Percentiles rank a stretch among this genome's conserved stretches.
These are phyloP conservation scores for Terfezia boudieri DNA, from an alignment of 495 filamentous ascomycete genomes.

Conservation along the genomic window DNA sequence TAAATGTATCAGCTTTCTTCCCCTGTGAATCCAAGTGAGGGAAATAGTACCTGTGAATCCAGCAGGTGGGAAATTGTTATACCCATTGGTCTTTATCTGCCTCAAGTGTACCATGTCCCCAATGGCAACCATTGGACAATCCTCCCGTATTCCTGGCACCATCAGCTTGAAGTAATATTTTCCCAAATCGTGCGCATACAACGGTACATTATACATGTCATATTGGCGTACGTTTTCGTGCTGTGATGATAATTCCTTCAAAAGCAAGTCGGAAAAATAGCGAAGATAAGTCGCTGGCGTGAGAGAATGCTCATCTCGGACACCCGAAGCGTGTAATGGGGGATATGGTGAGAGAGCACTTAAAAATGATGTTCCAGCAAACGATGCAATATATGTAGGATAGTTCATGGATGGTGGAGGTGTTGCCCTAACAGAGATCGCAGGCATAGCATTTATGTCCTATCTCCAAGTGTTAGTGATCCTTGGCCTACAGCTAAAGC, in stretches of 20 bases:
- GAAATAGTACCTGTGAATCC: conserved; percentile 5
- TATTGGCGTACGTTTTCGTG: conserved; percentile 13
- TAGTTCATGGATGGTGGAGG: conserved; percentile 13
- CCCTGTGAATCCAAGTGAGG: conserved; percentile 1
- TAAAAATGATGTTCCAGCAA: conserved; percentile 15
- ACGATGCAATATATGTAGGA: conserved; percentile 13
- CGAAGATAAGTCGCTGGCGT: too few species aligned
- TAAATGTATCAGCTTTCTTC: background rate
- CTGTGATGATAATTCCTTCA: conserved; percentile 1
- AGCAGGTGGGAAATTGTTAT: conserved; percentile 9
- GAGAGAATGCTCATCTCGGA: too few species aligned
- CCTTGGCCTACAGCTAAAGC: background rate
- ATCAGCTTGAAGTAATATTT: conserved; percentile 12
- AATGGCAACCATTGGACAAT: conserved; percentile 23
- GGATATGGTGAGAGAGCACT: conserved; percentile 9
- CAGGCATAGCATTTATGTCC: conserved; percentile 1
- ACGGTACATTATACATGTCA: conserved; percentile 15
- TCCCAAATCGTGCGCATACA: conserved; percentile 10
- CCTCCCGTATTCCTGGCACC: conserved; percentile 25
- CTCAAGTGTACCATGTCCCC: conserved; percentile 25
- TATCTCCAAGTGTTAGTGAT: background rate
- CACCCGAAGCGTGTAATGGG: conserved; percentile 1
- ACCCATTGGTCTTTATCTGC: conserved; percentile 17
- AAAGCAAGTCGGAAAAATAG: too few species aligned
- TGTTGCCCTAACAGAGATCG: conserved; percentile 5